Percentiles rank a stretch among this genome's conserved stretches.
These are phyloP conservation scores for Psidium friedrichsthalianum DNA, from an alignment of 345 rosid species.

Conservation along the genomic window DNA sequence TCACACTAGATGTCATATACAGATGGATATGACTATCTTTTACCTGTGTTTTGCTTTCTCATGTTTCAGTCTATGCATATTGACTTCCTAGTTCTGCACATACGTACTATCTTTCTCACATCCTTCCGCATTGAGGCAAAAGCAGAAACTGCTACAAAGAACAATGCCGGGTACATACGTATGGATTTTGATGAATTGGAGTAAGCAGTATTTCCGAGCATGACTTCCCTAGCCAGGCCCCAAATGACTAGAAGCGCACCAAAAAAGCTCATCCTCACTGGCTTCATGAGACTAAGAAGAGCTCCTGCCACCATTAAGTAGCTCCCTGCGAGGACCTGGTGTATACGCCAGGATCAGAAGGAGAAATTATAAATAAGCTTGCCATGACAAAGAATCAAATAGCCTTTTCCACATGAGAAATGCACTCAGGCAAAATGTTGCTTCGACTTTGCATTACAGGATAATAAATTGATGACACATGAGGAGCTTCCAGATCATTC, in stretches of 20 bases:
- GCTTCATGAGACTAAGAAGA: conserved; percentile 28
- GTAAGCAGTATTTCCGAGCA: conserved; percentile 10
- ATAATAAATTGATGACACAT: not conserved
- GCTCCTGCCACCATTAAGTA: conserved; percentile 72
- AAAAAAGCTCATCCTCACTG: conserved; percentile 47
- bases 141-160: conserved; percentile 38
- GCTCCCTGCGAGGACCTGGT: conserved; percentile 70
- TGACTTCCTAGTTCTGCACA: conserved; percentile 15
- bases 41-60: not conserved
- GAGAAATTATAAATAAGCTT: not conserved
- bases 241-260: conserved; percentile 50
- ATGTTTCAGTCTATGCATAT: not conserved
- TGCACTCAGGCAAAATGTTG: not conserved
- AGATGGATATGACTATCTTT: not conserved
- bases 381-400: not conserved
- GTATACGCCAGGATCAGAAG: not conserved
- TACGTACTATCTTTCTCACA: conserved; percentile 37
- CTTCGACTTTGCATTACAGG: not conserved
- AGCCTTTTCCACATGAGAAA: not conserved
- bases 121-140: conserved; percentile 54
- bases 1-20: not conserved
- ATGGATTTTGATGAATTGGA: conserved; percentile 1
- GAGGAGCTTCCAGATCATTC: not conserved
- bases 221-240: conserved; percentile 46
- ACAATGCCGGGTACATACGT: conserved; percentile 32